Conservation (phyloP, 2,329 filamentous ascomycete species). For the Arachnomyces sp. region DNA sequence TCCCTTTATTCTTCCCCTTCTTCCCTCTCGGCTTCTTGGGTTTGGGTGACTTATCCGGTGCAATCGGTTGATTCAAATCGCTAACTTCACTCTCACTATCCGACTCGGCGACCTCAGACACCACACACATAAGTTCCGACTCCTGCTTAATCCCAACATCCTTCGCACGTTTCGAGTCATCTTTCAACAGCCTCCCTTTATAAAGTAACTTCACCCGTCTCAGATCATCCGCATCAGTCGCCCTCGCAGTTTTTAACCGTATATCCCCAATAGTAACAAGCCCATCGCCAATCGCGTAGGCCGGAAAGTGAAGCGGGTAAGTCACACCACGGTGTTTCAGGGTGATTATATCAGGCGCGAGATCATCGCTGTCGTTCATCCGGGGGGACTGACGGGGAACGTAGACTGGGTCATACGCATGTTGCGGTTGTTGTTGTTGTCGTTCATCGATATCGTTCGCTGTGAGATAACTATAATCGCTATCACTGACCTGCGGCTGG, state of each 20-base stretch:
- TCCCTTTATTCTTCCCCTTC: constrained; percentile 13
- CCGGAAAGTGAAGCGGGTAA: constrained; percentile 37
- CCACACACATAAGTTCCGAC: constrained; percentile 39
- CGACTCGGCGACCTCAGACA: constrained; percentile 33
- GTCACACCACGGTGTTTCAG: constrained; percentile 35
- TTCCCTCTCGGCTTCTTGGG: constrained; percentile 10
- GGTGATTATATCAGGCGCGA: constrained; percentile 35
- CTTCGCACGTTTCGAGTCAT: constrained; percentile 32
- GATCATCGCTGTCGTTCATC: constrained; percentile 19
- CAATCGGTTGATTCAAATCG: constrained; percentile 14
- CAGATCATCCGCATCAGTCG: constrained; percentile 27
- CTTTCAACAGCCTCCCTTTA: constrained; percentile 38
- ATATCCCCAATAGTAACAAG: constrained; percentile 34
- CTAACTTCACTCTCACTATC: constrained; percentile 19
- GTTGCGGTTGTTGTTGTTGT: too few species aligned
- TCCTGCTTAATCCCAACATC: constrained; percentile 41
- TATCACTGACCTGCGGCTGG: constrained; percentile 29
- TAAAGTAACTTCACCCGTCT: constrained; percentile 37
- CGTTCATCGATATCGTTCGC: constrained; percentile 27
- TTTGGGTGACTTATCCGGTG: constrained; percentile 9
- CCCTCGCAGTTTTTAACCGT: constrained; percentile 30
- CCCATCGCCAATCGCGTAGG: constrained; percentile 41
- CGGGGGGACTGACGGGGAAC: constrained; percentile 3
- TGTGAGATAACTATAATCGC: constrained; percentile 33
- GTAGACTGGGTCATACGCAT: too few species aligned